These are phyloP conservation scores for Scytalidium sp. DNA, from an alignment of 2,329 filamentous ascomycete genomes.

Conservation along the genomic window DNA sequence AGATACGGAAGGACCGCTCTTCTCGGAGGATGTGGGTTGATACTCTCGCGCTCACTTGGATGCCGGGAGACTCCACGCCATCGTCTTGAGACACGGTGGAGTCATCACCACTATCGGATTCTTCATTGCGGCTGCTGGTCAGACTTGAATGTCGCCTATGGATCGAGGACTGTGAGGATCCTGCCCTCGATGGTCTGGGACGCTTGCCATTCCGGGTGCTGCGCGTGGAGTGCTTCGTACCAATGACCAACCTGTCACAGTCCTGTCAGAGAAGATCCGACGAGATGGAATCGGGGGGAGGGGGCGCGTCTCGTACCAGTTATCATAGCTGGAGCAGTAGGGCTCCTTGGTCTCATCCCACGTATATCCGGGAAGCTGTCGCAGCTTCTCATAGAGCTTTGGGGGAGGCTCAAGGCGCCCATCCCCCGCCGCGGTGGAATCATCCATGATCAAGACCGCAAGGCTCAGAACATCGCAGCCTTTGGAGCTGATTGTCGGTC, in stretches of 20 bases:
- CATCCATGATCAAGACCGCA: constrained; percentile 18
- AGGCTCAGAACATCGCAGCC: constrained; percentile 5
- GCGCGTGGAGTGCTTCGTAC: constrained; percentile 40
- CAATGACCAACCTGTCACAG: constrained; percentile 44
- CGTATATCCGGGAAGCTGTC: constrained; percentile 69
- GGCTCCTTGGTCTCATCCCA: constrained; percentile 67
- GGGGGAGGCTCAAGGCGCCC: constrained; percentile 56
- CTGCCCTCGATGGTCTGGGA: background rate
- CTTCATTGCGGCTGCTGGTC: constrained; percentile 1
- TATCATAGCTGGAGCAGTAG: constrained; percentile 74
- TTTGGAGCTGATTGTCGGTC: background rate
- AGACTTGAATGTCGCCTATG: background rate
- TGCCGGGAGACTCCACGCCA: constrained; percentile 5
- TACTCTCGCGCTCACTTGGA: constrained; percentile 72
- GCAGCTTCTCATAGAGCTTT: constrained; percentile 69
- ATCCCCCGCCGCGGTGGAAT: constrained; percentile 16
- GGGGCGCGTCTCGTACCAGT: constrained; percentile 57
- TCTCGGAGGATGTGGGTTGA: constrained; percentile 80
- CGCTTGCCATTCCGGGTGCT: background rate
- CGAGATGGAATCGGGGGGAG: too few species aligned
- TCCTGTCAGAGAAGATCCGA: too few species aligned
- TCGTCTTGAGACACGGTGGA: constrained; percentile 13
- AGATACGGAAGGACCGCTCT: constrained; percentile 83
- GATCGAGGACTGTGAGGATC: background rate
- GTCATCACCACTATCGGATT: constrained; percentile 22